A percentile compares a stretch with the other conserved stretches of the same genome.
phyloP scores from a whole-genome alignment of 805 yeast species.

The Yarrowia phangngaensis region DNA sequence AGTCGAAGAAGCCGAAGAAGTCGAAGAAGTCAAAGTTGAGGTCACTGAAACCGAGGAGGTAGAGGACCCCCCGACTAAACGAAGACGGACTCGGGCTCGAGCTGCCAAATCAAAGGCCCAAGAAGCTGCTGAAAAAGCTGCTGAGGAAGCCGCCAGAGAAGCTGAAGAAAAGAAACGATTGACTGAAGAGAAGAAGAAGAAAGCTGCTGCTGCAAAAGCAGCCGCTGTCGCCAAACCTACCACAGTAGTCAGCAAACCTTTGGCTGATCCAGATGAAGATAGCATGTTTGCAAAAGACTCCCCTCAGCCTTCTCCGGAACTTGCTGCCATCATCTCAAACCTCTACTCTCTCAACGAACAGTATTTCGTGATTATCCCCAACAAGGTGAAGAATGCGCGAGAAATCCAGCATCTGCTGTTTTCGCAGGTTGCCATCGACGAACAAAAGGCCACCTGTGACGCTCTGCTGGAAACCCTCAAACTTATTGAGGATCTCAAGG shows the following conservation, averaged over 20 bases:
- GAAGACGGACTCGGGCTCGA: background rate
- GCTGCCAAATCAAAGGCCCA: background rate
- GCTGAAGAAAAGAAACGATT: background rate
- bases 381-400: conserved; percentile 21
- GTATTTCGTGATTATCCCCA: conserved; percentile 49
- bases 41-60: background rate
- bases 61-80: background rate
- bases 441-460: conserved; percentile 19
- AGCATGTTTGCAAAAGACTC: background rate
- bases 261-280: background rate
- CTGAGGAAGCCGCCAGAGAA: background rate
- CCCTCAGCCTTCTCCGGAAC: background rate
- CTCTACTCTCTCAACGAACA: conserved; percentile 30
- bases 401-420: conserved; percentile 9
- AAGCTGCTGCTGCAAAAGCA: background rate
- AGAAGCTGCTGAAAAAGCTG: background rate
- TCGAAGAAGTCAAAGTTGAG: background rate
- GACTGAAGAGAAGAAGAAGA: background rate
- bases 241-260: background rate
- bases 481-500: conserved; percentile 20
- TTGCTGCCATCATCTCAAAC: background rate
- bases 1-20: background rate
- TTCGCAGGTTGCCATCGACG: conserved; percentile 8
- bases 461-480: conserved; percentile 17
- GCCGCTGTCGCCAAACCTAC: too few relatives aligned